These are phyloP conservation scores for Quercus rubra DNA, from an alignment of 306 rosid species.

Conservation along the genomic window DNA sequence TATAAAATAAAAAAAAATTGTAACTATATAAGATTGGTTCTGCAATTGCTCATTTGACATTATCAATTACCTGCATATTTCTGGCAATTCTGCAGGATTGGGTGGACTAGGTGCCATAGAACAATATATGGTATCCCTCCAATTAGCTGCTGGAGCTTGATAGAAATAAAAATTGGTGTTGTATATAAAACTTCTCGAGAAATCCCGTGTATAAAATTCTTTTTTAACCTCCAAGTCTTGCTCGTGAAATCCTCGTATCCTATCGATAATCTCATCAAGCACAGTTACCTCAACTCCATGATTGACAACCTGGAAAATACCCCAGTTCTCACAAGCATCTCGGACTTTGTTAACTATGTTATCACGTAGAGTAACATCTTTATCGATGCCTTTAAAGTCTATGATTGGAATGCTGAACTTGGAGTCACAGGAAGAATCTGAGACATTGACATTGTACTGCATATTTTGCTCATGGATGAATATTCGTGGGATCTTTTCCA, in stretches of 20 bases:
- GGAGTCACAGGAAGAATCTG: neutral
- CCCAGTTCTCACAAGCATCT: constrained; percentile 38
- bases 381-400: constrained; percentile 31
- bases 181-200: constrained; percentile 8
- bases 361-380: constrained; percentile 6
- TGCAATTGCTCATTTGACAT: no score
- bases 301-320: constrained; percentile 50
- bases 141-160: constrained; percentile 37
- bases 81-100: constrained; percentile 34
- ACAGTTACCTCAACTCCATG: constrained; percentile 35
- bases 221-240: constrained; percentile 42
- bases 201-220: constrained; percentile 37
- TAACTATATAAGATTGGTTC: no score
- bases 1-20: no score
- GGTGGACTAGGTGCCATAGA: constrained; percentile 30
- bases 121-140: constrained; percentile 55
- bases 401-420: constrained; percentile 37
- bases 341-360: constrained; percentile 26
- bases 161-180: constrained; percentile 37
- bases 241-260: constrained; percentile 40
- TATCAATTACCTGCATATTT: constrained; percentile 24
- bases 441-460: neutral
- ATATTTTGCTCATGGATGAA: constrained; percentile 15
- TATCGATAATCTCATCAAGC: constrained; percentile 38
- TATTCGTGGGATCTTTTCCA: constrained; percentile 31